phyloP scores from a whole-genome alignment of 2,329 filamentous ascomycete species.

The Neofusicoccum kwambonambiense region DNA sequence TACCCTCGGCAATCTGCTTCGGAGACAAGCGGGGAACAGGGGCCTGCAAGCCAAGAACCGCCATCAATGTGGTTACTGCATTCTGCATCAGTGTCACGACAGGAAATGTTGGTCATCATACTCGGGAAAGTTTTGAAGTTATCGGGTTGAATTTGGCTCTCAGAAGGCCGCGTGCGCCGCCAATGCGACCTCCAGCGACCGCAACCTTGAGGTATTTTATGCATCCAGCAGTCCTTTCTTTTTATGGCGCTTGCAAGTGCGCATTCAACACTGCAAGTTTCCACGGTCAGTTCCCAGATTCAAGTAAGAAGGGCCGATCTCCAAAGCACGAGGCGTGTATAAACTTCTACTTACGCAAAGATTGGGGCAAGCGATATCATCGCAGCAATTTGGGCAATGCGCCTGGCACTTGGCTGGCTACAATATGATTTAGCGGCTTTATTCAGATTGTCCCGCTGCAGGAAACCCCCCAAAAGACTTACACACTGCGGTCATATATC shows the following conservation, averaged over 20 bases:
- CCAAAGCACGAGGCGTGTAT: neutral
- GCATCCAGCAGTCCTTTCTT: neutral
- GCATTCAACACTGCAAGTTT: neutral
- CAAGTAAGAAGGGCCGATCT: neutral
- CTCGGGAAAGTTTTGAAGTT: too few species aligned
- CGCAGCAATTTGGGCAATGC: neutral
- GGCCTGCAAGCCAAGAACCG: neutral
- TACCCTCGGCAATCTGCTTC: neutral
- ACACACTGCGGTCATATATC: neutral
- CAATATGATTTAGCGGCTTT: neutral
- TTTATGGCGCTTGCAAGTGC: neutral
- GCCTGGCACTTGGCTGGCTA: neutral
- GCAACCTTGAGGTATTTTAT: neutral
- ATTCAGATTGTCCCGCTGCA: neutral
- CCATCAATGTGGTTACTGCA: neutral
- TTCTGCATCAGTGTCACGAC: neutral
- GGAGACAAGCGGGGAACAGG: neutral
- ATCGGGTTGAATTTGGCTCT: too few species aligned
- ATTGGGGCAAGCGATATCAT: neutral
- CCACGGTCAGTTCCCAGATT: neutral
- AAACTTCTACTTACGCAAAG: neutral
- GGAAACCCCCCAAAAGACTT: neutral
- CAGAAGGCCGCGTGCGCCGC: too few species aligned
- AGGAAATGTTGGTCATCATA: neutral
- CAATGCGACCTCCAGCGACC: too few species aligned